phyloP scores from a whole-genome alignment of 2,329 filamentous ascomycete genomes.

The Magnaporthiopsis poae region DNA sequence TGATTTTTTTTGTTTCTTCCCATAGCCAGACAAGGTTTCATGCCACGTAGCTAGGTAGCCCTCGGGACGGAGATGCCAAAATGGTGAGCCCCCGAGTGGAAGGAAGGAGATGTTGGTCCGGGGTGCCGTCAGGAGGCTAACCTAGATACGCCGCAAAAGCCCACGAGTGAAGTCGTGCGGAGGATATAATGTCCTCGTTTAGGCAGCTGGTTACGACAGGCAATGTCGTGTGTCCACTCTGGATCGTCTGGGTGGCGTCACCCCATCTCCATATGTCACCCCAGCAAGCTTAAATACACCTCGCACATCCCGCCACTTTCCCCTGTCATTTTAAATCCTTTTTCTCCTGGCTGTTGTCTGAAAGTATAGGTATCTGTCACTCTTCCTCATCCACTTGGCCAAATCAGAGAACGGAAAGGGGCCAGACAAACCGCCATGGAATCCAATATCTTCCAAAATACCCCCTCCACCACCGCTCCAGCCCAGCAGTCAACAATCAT shows the following conservation, averaged over 20 bases:
- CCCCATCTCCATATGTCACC: neutral
- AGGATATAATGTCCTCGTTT: too few species aligned
- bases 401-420: neutral
- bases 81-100: neutral
- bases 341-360: too few species aligned
- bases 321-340: neutral
- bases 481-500: constrained; percentile 5
- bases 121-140: neutral
- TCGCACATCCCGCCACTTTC: neutral
- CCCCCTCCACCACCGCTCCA: constrained; percentile 1
- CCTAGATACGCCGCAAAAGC: neutral
- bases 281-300: neutral
- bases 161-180: neutral
- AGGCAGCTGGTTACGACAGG: neutral
- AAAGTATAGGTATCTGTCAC: too few species aligned
- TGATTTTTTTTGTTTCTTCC: too few species aligned
- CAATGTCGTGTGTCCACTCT: too few species aligned
- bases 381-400: too few species aligned
- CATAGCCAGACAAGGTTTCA: too few species aligned
- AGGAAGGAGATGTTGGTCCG: too few species aligned
- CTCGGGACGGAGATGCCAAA: neutral
- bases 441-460: neutral
- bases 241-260: neutral
- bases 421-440: neutral
- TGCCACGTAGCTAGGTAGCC: too few species aligned